Conservation (phyloP, 208 protist species). For the Trichomonas tenax region DNA sequence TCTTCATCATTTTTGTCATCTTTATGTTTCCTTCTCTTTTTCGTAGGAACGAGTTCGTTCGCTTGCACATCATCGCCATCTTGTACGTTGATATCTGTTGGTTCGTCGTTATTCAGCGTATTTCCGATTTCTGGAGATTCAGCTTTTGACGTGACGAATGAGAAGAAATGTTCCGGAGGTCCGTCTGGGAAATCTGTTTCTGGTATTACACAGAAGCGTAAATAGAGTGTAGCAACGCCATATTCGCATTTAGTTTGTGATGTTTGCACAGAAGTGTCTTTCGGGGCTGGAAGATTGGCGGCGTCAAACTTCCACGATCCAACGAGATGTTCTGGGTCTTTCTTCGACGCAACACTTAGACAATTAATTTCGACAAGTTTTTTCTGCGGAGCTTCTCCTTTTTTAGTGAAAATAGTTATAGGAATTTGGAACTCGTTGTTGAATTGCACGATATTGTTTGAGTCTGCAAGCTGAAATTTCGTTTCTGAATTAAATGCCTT, state of each 20-base stretch:
- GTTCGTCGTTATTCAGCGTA: not conserved
- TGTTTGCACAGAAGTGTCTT: not conserved
- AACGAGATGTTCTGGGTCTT: not conserved
- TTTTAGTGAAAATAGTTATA: not conserved
- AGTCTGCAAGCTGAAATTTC: not conserved
- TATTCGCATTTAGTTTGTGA: not conserved
- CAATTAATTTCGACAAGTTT: not conserved
- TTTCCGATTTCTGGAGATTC: not conserved
- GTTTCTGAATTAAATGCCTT: not conserved
- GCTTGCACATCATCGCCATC: not conserved
- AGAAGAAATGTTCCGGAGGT: not conserved
- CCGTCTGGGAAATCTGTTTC: not conserved
- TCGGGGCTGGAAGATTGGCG: not conserved
- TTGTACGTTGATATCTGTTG: not conserved
- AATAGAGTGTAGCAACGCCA: not conserved
- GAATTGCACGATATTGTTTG: not conserved
- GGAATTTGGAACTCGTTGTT: not conserved
- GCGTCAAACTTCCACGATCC: not conserved
- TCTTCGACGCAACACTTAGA: not conserved
- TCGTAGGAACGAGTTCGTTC: not conserved
- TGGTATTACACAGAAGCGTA: not conserved
- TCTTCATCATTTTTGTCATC: not conserved
- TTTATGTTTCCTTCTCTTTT: not conserved
- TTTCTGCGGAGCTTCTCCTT: not conserved
- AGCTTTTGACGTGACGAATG: not conserved